Base-by-base conservation (phyloP, 1,139 yeast species). In the Sugiyamaella xylanicola region DNA sequence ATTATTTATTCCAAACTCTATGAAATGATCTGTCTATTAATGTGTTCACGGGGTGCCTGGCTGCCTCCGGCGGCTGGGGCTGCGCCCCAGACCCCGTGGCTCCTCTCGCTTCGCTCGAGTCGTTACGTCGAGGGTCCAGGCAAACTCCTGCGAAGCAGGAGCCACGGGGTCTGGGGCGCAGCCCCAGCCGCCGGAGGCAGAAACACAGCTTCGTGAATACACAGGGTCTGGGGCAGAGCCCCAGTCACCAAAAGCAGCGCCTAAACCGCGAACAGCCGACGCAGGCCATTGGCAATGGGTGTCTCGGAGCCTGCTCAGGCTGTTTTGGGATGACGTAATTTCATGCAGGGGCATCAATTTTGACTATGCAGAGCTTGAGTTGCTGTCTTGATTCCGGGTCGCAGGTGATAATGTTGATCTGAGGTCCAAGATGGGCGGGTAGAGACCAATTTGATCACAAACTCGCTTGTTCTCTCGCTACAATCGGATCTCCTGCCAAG, bases 311-410 rank as follows among this genome's bases (percentile, higher is more conserved):
- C 4, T 4, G 4, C 13, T 20, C 11, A 25, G 13, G 35, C 17
- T n/a, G n/a, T 25, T 16, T 44, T 4, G 9, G 13, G 13, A 19
- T 45, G 49, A 45, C 49, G 49, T 45, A 7, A 45, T 5, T 20
- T 16, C 41, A 45, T 45, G 49, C 49, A 45, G 49, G 49, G 49
- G 49, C 39, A 35, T 27, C 37, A 32, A 20, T 15, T 41, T 15
- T 43, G 47, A 22, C 19, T n/a, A 43, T 27, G 47, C 21, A 22
- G 21, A 11, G 11, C 17, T 43, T 19, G 27, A 4, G 22, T 43
- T 43, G 47, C 47, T 43, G 17, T 43, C 13, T 25, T 13, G 9
- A 25, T 25, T 9, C 29, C 5, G 5, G 29, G 29, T 25, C n/a
- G n/a, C n/a, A n/a, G n/a, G n/a, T n/a, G n/a, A n/a, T n/a, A n/a